These are phyloP conservation scores for Metschnikowia rubicola DNA, from an alignment of 805 yeast species.

Conservation along the genomic window DNA sequence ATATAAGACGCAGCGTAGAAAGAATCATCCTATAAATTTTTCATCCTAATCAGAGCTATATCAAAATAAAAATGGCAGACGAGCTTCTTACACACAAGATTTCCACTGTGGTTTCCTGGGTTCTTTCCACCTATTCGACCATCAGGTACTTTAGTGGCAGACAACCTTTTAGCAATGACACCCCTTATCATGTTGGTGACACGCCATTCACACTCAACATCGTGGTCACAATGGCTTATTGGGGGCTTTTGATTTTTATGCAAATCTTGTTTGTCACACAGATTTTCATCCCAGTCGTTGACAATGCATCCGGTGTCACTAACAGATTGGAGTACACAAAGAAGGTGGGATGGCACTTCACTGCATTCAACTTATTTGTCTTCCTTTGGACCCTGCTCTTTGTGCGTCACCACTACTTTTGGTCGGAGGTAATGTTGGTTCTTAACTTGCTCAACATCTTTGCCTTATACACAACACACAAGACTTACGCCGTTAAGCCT, in stretches of 20 bases:
- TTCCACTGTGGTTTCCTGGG: slow-evolving; percentile 50
- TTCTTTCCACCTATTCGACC: slow-evolving; percentile 54
- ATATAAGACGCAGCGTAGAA: slow-evolving; percentile 1
- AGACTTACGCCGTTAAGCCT: slow-evolving; percentile 55
- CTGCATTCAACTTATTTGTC: slow-evolving; percentile 55
- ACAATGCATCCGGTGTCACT: slow-evolving; percentile 13
- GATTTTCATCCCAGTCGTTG: slow-evolving; percentile 36
- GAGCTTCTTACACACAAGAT: slow-evolving; percentile 34
- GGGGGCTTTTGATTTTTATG: slow-evolving; percentile 51
- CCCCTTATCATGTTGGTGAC: slow-evolving; percentile 49
- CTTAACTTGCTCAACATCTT: slow-evolving; percentile 59
- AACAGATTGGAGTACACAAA: slow-evolving; percentile 27
- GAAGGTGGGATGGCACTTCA: slow-evolving; percentile 58
- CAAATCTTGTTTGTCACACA: slow-evolving; percentile 53
- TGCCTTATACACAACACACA: slow-evolving; percentile 53
- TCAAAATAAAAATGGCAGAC: slow-evolving; percentile 5
- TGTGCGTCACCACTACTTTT: slow-evolving; percentile 53
- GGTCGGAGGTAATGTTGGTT: slow-evolving; percentile 55
- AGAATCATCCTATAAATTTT: background rate
- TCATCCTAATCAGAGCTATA: too few relatives aligned
- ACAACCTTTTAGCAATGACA: slow-evolving; percentile 42
- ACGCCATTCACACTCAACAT: slow-evolving; percentile 71
- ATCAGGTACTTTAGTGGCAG: slow-evolving; percentile 57
- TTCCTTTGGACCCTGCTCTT: slow-evolving; percentile 66
- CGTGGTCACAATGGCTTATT: slow-evolving; percentile 49